Evolutionary conservation across 2,329 filamentous ascomycete genomes (phyloP), one percentile per base, ranked within the genome.

Genomic region (Colletotrichum noveboracense): DNA sequence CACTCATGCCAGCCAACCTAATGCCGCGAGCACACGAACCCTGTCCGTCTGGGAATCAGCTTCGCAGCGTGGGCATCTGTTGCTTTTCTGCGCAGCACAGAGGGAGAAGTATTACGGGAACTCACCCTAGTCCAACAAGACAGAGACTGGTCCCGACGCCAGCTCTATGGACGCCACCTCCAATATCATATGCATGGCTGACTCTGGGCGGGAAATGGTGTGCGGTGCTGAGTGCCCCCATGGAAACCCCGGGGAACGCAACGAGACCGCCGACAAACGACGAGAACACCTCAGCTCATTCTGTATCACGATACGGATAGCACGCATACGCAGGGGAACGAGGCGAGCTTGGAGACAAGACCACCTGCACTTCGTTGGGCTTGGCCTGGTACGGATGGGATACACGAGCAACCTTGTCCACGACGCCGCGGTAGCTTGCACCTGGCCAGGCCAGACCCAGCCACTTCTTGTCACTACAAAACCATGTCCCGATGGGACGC

Each of bases 161-260:
- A 32, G 48, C 48, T 67, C 62, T 60, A 58, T 69, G 70, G 70
- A 75, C 73, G 73, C 73, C 70, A 75, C 73, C 70, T 73, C 58
- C 73, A 75, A 75, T 75, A 75, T 75, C 73, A 36, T 52, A 65
- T 73, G 64, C 72, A 75, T 75, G 70, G 70, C 73, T 73, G 70
- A 69, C 73, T 75, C 62, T 73, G 43, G 36, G 13, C 16, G 26
- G 58, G 34, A 24, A 68, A 64, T 68, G 64, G 62, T 73, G 73
- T 75, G 64, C 56, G 28, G 34, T 28, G 34, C 62, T 43, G 56
- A 43, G 43, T 48, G 38, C 38, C 38, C 24, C 48, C 24, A 48
- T 26, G 62, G 55, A 61, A 69, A 26, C 30, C 60, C n/a, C 2
- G 32, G 38, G 38, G 18, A n/a, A 48, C 38, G 38, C 38, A 48